Base-by-base conservation (phyloP, 371 early-diverging fungal genomes). In the Mucor lusitanicus region DNA sequence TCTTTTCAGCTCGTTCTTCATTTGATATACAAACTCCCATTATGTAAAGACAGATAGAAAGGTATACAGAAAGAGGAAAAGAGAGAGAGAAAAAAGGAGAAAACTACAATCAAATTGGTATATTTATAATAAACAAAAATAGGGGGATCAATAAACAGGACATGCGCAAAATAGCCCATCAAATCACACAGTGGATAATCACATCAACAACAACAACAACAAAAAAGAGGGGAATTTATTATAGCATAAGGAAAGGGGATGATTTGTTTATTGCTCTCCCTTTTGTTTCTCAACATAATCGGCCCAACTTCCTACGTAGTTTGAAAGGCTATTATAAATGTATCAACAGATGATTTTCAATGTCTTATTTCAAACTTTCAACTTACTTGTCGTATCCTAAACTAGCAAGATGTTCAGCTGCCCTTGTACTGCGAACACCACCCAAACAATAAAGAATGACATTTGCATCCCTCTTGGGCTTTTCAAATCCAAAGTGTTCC, bases 1-100 rank as follows among this genome's bases (percentile, higher is more conserved):
- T 68, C 64, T 78, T 79, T 66, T 80, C 81, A 59, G 82, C 85
- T 71, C 81, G 76, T 72, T 88, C 89, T 76, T 90, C 91, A 50
- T 82, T 83, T 62, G 90, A 90, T 67, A 85, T 75, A 79, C 90
- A 89, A 35, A 83, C 65, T 30, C 91, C 91, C 91, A 90, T 90
- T 28, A n/a, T 53, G 21, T 53, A 27, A 13, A 59, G 40, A 50
- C 5, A 53, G 27, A 53, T 11, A 53, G 58, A 40, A 48, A 66
- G 33, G 53, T 30, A 37, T 17, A 28, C 60, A 39, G 59, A 48
- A 67, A 63, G 44, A 64, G 30, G 53, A 59, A 65, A 40, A 37
- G 48, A 63, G 42, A 63, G 40, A 54, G 64, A 48, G 33, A 67
- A 57, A 57, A 56, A 65, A 46, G 35, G n/a, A 58, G 30, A 66